These are phyloP conservation scores for Thelephora terrestris DNA, from an alignment of 1,284 basidiomycete genomes.

Conservation along the genomic window DNA sequence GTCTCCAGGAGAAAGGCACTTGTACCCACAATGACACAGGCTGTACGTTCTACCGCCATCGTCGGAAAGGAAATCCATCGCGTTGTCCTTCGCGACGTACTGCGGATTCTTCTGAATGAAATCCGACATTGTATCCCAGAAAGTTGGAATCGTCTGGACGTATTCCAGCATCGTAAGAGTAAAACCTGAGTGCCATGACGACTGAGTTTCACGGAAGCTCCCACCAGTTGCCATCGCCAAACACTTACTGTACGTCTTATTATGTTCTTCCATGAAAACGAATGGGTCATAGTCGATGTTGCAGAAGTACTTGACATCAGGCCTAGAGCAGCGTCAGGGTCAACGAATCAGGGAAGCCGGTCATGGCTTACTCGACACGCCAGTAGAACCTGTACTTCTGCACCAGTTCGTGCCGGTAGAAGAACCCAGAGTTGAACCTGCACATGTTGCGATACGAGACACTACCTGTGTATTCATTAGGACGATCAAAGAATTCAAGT, in stretches of 20 bases:
- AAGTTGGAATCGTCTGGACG: conserved; percentile 74
- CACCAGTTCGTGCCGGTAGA: conserved; percentile 75
- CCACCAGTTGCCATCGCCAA: background rate
- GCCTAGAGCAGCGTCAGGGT: conserved; percentile 3
- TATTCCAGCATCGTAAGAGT: conserved; percentile 84
- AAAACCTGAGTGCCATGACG: conserved; percentile 42
- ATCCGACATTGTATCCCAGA: conserved; percentile 76
- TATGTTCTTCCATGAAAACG: conserved; percentile 45
- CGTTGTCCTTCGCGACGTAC: conserved; percentile 61
- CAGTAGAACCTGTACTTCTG: conserved; percentile 88
- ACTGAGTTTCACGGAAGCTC: background rate
- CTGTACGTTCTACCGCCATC: conserved; percentile 77
- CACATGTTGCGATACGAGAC: conserved; percentile 40
- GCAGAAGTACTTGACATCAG: conserved; percentile 41
- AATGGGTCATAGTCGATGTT: conserved; percentile 51
- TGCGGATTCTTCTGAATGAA: conserved; percentile 70
- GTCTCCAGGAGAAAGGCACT: background rate
- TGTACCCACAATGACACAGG: conserved; percentile 71
- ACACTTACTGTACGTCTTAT: conserved; percentile 36
- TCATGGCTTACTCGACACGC: conserved; percentile 53
- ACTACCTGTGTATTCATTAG: conserved; percentile 34
- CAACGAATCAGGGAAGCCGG: background rate
- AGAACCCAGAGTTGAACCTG: conserved; percentile 90
- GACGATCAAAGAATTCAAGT: conserved; percentile 1
- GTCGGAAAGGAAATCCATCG: conserved; percentile 74